Evolutionary conservation across 1,284 basidiomycete species (phyloP).

Genomic region (Ustilago hordei): DNA sequence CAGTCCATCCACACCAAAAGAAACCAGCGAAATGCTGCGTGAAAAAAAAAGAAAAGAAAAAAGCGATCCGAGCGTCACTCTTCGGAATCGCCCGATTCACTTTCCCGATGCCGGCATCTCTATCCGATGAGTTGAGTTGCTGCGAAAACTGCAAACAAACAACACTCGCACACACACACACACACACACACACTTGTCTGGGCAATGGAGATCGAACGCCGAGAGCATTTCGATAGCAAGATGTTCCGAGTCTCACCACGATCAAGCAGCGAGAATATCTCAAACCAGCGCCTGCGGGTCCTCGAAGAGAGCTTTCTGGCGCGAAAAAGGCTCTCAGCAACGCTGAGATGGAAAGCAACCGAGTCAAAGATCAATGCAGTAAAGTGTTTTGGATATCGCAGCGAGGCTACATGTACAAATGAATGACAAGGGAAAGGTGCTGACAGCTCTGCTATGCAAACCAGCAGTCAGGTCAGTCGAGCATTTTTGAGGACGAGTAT

Average conservation of each 20-base stretch:
- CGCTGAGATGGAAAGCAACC: not conserved
- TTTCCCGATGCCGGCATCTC: not conserved
- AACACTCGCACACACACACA: not conserved
- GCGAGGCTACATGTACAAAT: slow-evolving; percentile 48
- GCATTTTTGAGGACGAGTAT: slow-evolving; percentile 12
- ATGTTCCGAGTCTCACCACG: too few species aligned
- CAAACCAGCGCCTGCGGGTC: not conserved
- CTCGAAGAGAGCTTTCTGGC: not conserved
- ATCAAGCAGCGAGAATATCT: too few species aligned
- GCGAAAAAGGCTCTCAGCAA: not conserved
- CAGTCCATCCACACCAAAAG: slow-evolving; percentile 3
- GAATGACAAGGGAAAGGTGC: slow-evolving; percentile 7
- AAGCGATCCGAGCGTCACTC: slow-evolving; percentile 7
- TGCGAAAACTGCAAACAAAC: not conserved
- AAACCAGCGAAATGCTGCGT: slow-evolving; percentile 4
- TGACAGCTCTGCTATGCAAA: not conserved
- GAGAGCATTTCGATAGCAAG: too few species aligned
- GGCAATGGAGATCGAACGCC: too few species aligned
- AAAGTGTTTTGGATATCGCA: slow-evolving; percentile 36
- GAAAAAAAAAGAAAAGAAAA: slow-evolving; percentile 1
- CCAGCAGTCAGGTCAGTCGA: not conserved
- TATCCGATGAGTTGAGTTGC: not conserved
- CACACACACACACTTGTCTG: not conserved
- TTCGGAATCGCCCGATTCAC: not conserved
- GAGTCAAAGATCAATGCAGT: slow-evolving; percentile 6